Evolutionary conservation across 2,329 filamentous ascomycete species (phyloP), one percentile per base, ranked within the genome.

Genomic region (Nemania sp.): DNA sequence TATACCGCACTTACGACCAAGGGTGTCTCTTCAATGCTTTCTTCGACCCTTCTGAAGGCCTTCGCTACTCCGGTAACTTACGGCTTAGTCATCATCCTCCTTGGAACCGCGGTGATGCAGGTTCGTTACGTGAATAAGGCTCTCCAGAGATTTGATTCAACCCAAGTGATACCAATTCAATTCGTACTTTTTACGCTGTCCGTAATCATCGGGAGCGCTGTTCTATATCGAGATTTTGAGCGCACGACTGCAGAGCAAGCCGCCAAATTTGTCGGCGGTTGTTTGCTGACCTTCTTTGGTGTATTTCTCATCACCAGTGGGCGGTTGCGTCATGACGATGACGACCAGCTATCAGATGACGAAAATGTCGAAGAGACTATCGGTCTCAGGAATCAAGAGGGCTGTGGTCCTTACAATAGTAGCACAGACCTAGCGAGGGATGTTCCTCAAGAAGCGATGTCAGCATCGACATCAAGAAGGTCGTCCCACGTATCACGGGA

Each of bases 1-100:
- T 99, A 97, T 72, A 99, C 94, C n/a, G 94, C 90, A 9, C 80
- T 99, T 5, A 91, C 93, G 1, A 99, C 94, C 24, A 99, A 99
- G 72, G 94, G 94, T 51, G 90, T 99, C 33, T 93, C 94, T 1
- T 97, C 94, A 0, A 86, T 99, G 75, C 80, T 99, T 17, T 97
- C 94, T 0, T 92, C 91, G 45, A 96, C 89, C 0, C 81, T 97
- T 17, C 90, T 92, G 80, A 85, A 89, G 64, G 90, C 90, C 14
- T 90, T 99, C 60, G 88, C 91, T 0, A 97, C 93, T 30, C 92
- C 93, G 0, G 88, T 99, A 56, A 95, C 91, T 17, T 99, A 97
- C 68, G 82, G 86, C 1, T 81, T 99, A n/a, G 71, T 94, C 7
- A 76, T 88, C 45, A 80, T 97, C 43, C 80, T 99, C 22, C 79